phyloP scores from a whole-genome alignment of 306 rosid species.

The Lathyrus sativus region DNA sequence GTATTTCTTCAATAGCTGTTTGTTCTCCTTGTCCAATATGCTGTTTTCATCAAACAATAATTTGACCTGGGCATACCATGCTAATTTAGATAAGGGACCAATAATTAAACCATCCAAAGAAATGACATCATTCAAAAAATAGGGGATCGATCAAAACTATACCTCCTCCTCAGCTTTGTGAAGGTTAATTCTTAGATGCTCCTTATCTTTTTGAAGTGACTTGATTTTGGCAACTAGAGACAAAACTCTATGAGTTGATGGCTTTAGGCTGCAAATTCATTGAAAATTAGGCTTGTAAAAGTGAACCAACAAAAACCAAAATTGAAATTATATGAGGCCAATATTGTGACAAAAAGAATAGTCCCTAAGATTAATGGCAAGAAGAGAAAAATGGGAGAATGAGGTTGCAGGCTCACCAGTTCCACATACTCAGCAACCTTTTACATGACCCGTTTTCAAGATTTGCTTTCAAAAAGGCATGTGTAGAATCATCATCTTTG shows the following conservation, averaged over 20 bases:
- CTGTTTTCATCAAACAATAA: conserved; percentile 70
- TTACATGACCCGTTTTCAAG: conserved; percentile 57
- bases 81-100: conserved; percentile 29
- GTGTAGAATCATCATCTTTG: conserved; percentile 52
- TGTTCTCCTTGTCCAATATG: conserved; percentile 64
- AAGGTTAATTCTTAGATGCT: conserved; percentile 76
- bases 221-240: conserved; percentile 68
- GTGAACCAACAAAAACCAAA: conserved; percentile 14
- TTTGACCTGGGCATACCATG: conserved; percentile 59
- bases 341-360: conserved; percentile 15
- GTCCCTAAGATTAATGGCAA: conserved; percentile 3
- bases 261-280: conserved; percentile 61
- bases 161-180: conserved; percentile 94
- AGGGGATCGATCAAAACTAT: conserved; percentile 21
- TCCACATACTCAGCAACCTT: conserved; percentile 70
- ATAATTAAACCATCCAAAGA: conserved; percentile 22
- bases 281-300: conserved; percentile 9
- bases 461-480: conserved; percentile 64
- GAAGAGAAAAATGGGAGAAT: neutral
- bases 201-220: conserved; percentile 75
- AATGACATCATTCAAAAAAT: conserved; percentile 1
- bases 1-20: conserved; percentile 49
- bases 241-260: conserved; percentile 60
- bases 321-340: conserved; percentile 17
- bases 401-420: conserved; percentile 51